phyloP scores from a whole-genome alignment of 768 basidiomycete species.

The Dentipellis sp. region DNA sequence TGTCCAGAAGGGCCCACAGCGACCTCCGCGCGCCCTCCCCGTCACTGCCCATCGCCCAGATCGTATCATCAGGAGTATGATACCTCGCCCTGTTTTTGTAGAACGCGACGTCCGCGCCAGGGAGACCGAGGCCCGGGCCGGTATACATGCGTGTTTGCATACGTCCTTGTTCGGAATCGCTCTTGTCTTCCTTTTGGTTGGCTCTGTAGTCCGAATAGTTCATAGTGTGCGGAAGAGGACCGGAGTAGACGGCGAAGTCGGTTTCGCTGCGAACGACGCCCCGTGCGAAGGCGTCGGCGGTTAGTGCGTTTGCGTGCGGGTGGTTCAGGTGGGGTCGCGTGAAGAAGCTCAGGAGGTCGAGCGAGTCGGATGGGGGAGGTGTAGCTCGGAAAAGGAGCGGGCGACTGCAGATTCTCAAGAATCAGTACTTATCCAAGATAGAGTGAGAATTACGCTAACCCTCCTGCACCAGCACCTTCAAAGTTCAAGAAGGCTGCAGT shows the following conservation, averaged over 20 bases:
- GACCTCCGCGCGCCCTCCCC: constrained; percentile 40
- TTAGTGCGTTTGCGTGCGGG: constrained; percentile 66
- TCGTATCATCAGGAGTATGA: constrained; percentile 66
- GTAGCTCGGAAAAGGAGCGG: constrained; percentile 72
- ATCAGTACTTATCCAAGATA: not conserved
- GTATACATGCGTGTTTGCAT: constrained; percentile 1
- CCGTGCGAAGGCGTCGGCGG: constrained; percentile 57
- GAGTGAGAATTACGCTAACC: constrained; percentile 32
- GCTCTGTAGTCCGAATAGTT: not conserved
- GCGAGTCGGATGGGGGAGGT: constrained; percentile 21
- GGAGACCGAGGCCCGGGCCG: constrained; percentile 31
- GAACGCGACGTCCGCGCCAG: constrained; percentile 73
- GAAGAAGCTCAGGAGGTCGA: constrained; percentile 47
- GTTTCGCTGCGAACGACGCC: constrained; percentile 62
- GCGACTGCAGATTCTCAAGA: constrained; percentile 33
- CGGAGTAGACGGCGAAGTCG: constrained; percentile 62
- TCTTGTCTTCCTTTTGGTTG: not conserved
- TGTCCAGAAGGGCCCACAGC: constrained; percentile 78
- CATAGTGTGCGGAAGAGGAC: not conserved
- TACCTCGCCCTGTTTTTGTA: constrained; percentile 68
- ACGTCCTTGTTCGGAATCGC: not conserved
- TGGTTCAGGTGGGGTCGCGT: constrained; percentile 35
- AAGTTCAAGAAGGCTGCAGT: constrained; percentile 68
- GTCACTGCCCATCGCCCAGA: constrained; percentile 40
- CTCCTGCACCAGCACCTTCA: constrained; percentile 74